Evolutionary conservation across 2,329 filamentous ascomycete species (phyloP).

Genomic region (Colletotrichum somersetense): DNA sequence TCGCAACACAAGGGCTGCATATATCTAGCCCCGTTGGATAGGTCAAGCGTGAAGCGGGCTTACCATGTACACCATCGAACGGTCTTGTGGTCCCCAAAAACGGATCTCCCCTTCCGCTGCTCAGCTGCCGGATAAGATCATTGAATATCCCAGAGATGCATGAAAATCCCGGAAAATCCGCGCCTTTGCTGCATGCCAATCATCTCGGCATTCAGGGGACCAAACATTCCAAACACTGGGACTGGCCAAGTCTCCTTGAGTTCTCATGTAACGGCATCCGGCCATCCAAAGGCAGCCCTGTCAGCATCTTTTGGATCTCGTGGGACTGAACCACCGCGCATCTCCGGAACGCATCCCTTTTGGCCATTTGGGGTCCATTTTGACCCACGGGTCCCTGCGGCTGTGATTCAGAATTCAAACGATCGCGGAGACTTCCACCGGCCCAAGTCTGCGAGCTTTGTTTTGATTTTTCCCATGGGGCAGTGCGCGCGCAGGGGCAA

Average conservation of each 20-base stretch:
- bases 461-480: constrained; percentile 27
- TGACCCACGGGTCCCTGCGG: constrained; percentile 20
- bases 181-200: not conserved
- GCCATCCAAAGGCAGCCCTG: constrained; percentile 18
- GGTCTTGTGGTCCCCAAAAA: not conserved
- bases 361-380: not conserved
- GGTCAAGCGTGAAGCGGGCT: not conserved
- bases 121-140: not conserved
- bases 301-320: constrained; percentile 36
- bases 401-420: constrained; percentile 31
- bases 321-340: constrained; percentile 22
- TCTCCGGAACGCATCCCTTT: not conserved
- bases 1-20: not conserved
- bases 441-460: constrained; percentile 11
- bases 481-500: constrained; percentile 17
- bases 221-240: not conserved
- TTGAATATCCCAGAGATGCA: not conserved
- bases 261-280: constrained; percentile 30
- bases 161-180: not conserved
- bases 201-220: constrained; percentile 6
- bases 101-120: not conserved
- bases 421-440: constrained; percentile 23
- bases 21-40: not conserved
- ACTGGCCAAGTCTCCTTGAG: constrained; percentile 3
- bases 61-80: not conserved